Base-by-base conservation (phyloP, 257 asterid species). In the Solanum boliviense region DNA sequence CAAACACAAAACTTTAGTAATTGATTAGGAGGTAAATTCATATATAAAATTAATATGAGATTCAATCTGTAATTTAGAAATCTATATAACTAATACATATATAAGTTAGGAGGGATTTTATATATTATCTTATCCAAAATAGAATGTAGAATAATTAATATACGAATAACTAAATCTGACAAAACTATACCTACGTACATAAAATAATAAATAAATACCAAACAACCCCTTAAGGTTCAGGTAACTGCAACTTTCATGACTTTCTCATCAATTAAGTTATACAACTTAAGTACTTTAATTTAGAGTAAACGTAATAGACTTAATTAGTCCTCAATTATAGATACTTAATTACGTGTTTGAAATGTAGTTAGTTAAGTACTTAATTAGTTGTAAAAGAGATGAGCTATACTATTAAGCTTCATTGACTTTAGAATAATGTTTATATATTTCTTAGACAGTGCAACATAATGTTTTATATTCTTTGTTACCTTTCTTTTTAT, bases 371-470 rank as follows among this genome's bases (percentile, higher is more conserved):
- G 11, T 58, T 58, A 58, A 58, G 67, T 58, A 83, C 27, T 36
- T 35, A 60, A 39, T 31, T 25, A 78, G 12, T 7, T 86, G 82
- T 35, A 20, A 39, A 41, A 25, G 8, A 44, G 67, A 79, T 27
- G 5, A 74, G 13, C 79, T 73, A 34, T 32, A 36, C 15, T 86
- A 81, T 15, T 7, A 79, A 36, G 25, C 73, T 34, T 73, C 87
- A 82, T 71, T 89, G 87, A 83, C 86, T 38, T 83, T 56, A 18
- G 56, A 34, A 86, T 83, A 71, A 72, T 72, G 79, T 71, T 68
- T 34, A 60, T 60, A 60, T 60, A 31, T 74, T n/a, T 70, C 27
- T 25, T 35, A 62, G 21, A 31, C 18, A 46, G 29, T 76, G 84
- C 60, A 38, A 39, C 84, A 39, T n/a, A 39, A 41, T 78, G 23